Base-by-base conservation (phyloP, 495 filamentous ascomycete genomes). In the Penicillium taxi region DNA sequence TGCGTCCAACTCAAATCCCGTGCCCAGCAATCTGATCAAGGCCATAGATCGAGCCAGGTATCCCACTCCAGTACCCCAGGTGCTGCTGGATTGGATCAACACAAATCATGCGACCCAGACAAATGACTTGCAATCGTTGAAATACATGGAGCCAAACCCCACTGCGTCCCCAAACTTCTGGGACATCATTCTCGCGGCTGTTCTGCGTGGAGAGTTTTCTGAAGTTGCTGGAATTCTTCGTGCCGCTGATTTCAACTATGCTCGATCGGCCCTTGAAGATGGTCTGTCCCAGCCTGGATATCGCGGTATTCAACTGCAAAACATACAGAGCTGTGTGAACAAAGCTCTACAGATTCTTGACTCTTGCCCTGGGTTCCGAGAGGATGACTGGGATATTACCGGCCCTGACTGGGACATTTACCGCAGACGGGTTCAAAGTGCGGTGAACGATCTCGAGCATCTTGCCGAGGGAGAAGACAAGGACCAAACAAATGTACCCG, bases 51-150 rank as follows among this genome's bases (percentile, higher is more conserved):
- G 68, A 20, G 58, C 64, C 5, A 61, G 58, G 31, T 59, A 62
- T 9, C 52, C 60, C 13, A 58, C 44, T 14, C 72, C 83, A 5
- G 61, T 90, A 5, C 84, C 88, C 9, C 77, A 78, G 44, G 67
- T 86, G 19, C 64, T 96, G 11, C 69, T 93, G 15, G 72, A 81
- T 41, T 96, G 87, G 87, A 65, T 93, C 24, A 69, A 84, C 34
- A 66, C 67, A 2, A 71, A 82, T 46, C 80, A 90, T 50, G 70
- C 77, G 30, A 63, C 80, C 17, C 78, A 77, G 42, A 58, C 58
- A 14, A 62, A 69, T 29, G 80, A 82, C 41, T 48, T 82, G 3
- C 63, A 74, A 25, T 60, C 77, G 9, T 61, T 94, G 24, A 61
- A 72, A 41, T 66, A 67, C 16, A 56, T 78, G 37, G 64, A 73